phyloP scores from a whole-genome alignment of 208 protist genomes.

The Leishmania gerbilli region DNA sequence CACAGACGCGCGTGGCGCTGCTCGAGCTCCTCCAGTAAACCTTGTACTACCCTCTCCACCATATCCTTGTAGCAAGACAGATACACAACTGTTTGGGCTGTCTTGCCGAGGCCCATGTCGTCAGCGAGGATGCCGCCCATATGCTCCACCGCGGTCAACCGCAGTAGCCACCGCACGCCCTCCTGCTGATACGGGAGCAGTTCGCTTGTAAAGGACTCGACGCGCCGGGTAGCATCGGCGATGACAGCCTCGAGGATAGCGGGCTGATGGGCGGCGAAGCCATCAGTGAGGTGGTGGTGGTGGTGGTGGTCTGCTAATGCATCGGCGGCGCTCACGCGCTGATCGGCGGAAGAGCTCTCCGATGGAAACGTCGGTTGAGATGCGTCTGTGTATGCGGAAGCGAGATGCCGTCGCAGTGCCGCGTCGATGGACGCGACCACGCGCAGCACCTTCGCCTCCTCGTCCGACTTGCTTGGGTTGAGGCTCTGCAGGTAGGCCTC shows the following conservation, averaged over 20 bases:
- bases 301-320: no score
- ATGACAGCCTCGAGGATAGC: slow-evolving; percentile 36
- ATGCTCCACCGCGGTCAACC: slow-evolving; percentile 86
- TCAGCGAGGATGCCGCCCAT: slow-evolving; percentile 94
- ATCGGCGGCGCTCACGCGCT: no score
- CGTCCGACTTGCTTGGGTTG: slow-evolving; percentile 24
- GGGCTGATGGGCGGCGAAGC: slow-evolving; percentile 13
- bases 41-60: slow-evolving; percentile 37
- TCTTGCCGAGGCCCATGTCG: slow-evolving; percentile 99
- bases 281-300: no score
- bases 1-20: slow-evolving; percentile 14
- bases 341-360: no score
- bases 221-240: slow-evolving; percentile 22
- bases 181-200: slow-evolving; percentile 96
- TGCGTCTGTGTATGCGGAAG: slow-evolving; percentile 4
- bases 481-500: slow-evolving; percentile 31
- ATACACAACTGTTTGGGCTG: slow-evolving; percentile 94
- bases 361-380: no score
- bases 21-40: slow-evolving; percentile 16
- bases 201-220: slow-evolving; percentile 28
- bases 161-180: slow-evolving; percentile 97
- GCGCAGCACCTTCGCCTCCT: slow-evolving; percentile 27
- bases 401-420: slow-evolving; percentile 32
- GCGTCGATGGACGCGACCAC: slow-evolving; percentile 35
- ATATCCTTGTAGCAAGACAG: slow-evolving; percentile 72